Percentiles rank a stretch among this genome's conserved stretches.
phyloP scores from a whole-genome alignment of 495 filamentous ascomycete genomes.

The Penicillium diatomitis region DNA sequence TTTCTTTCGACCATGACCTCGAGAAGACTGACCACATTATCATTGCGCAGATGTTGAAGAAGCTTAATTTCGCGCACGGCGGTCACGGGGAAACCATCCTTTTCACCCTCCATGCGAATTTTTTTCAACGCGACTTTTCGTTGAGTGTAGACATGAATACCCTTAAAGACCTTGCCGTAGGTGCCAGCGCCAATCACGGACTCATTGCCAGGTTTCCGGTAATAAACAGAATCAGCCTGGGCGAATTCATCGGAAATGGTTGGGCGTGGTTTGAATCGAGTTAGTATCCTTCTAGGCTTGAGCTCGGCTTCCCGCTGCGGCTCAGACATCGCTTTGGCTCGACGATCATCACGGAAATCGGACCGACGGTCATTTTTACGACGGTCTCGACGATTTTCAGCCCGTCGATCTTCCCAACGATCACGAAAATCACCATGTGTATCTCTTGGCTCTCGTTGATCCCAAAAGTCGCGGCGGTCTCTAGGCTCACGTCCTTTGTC shows the following conservation, averaged over 20 bases:
- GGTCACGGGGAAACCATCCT: conserved; percentile 95
- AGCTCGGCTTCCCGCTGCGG: conserved; percentile 23
- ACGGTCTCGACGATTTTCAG: conserved; percentile 31
- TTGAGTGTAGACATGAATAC: conserved; percentile 89
- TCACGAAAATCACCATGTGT: conserved; percentile 41
- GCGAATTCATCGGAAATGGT: conserved; percentile 61
- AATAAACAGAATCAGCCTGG: conserved; percentile 77
- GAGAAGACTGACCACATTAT: conserved; percentile 69
- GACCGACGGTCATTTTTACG: conserved; percentile 18
- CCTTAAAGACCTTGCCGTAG: conserved; percentile 97
- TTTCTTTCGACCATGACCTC: conserved; percentile 99
- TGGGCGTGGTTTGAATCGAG: conserved; percentile 62
- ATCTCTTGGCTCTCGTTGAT: conserved; percentile 43
- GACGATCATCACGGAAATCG: conserved; percentile 33
- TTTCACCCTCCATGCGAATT: conserved; percentile 91
- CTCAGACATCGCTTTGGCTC: conserved; percentile 24
- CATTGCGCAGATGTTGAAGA: conserved; percentile 84
- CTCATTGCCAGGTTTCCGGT: conserved; percentile 85
- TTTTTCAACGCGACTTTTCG: conserved; percentile 87
- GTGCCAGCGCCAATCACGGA: conserved; percentile 90
- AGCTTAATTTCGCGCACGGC: conserved; percentile 95
- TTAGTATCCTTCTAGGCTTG: conserved; percentile 62
- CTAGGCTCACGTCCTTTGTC: conserved; percentile 31
- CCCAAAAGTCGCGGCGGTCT: conserved; percentile 33
- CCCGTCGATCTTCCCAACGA: conserved; percentile 27